These are phyloP conservation scores for Rhizopus sp. DNA, from an alignment of 371 early-diverging fungal species.

Conservation along the genomic window DNA sequence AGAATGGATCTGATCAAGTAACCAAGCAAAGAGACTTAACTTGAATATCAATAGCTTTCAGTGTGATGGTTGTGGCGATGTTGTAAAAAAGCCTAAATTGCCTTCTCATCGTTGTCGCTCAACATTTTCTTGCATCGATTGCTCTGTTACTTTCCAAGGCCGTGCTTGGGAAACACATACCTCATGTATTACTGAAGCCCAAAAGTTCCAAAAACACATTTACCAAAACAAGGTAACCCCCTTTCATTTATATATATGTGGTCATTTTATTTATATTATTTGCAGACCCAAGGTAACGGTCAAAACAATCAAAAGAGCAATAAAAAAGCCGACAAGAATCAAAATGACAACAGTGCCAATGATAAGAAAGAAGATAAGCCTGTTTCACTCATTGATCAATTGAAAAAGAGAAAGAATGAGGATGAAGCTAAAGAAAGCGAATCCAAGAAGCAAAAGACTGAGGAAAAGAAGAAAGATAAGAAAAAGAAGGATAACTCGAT, in stretches of 20 bases:
- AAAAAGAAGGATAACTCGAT: constrained; percentile 17
- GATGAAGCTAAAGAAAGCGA: constrained; percentile 9
- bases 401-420: constrained; percentile 45
- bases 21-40: background rate
- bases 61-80: constrained; percentile 89
- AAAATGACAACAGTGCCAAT: constrained; percentile 6
- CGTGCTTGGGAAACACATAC: constrained; percentile 78
- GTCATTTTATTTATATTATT: constrained; percentile 6
- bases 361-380: constrained; percentile 28
- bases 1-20: background rate
- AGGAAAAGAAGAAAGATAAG: constrained; percentile 11
- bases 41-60: constrained; percentile 54
- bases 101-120: constrained; percentile 91
- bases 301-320: constrained; percentile 21
- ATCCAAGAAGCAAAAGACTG: constrained; percentile 34
- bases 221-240: constrained; percentile 57
- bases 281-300: constrained; percentile 29
- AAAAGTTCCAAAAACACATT: constrained; percentile 83
- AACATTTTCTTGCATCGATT: constrained; percentile 90
- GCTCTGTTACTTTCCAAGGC: constrained; percentile 84
- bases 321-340: constrained; percentile 31
- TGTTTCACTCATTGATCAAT: constrained; percentile 62
- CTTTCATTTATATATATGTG: background rate
- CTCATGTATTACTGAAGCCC: constrained; percentile 87
- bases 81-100: constrained; percentile 90